Percentiles rank a stretch among this genome's conserved stretches.
phyloP scores from a whole-genome alignment of 805 yeast genomes.

The Ogataea populi-albae region DNA sequence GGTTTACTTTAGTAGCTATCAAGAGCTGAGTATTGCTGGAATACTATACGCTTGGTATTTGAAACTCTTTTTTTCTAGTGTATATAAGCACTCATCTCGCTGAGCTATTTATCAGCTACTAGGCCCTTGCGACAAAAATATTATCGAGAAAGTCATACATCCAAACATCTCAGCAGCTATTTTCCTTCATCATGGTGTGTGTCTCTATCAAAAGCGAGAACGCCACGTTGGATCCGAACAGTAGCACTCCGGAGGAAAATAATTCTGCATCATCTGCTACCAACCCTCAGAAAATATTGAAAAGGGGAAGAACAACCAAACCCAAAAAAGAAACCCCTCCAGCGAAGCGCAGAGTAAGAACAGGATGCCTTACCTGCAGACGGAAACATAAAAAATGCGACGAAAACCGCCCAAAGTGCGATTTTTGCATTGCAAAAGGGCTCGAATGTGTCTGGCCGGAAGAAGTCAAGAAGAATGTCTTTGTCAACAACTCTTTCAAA shows the following conservation, averaged over 20 bases:
- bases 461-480: constrained; percentile 26
- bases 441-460: constrained; percentile 39
- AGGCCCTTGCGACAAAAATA: no score
- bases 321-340: constrained; percentile 30
- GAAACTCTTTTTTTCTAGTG: no score
- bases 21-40: no score
- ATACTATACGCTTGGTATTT: no score
- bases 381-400: constrained; percentile 55
- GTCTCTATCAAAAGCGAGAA: constrained; percentile 1
- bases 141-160: no score
- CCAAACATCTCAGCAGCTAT: no score
- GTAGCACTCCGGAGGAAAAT: constrained; percentile 8
- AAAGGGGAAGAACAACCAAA: constrained; percentile 19
- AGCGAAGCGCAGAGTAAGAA: constrained; percentile 36
- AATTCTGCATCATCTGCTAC: background rate
- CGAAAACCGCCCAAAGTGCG: constrained; percentile 52
- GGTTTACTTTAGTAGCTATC: no score
- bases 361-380: constrained; percentile 52
- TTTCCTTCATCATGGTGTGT: no score
- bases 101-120: no score
- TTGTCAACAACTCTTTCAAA: constrained; percentile 28
- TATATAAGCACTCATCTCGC: no score
- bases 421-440: constrained; percentile 39
- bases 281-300: constrained; percentile 12
- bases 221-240: no score